These are phyloP conservation scores for Rhododendron griersonianum DNA, from an alignment of 148 eudicot species.

Conservation along the genomic window DNA sequence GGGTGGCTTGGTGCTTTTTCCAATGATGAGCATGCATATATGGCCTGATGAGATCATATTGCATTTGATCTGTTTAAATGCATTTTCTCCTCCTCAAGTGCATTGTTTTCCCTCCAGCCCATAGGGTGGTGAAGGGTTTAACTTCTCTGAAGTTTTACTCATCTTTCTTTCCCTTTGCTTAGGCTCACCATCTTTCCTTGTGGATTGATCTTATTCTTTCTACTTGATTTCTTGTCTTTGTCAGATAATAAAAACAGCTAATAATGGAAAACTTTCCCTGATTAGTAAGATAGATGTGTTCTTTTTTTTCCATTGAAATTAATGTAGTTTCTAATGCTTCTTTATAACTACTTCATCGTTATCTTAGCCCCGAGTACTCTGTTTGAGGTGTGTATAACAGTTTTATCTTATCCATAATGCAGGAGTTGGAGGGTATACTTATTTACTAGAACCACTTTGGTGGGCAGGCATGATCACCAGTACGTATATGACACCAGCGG, in stretches of 20 bases:
- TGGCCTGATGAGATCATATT: neutral
- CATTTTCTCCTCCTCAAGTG: neutral
- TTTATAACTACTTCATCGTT: neutral
- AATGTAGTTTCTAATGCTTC: neutral
- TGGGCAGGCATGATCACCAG: conserved; percentile 86
- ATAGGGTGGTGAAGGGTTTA: neutral
- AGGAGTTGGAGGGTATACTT: conserved; percentile 83
- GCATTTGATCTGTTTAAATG: neutral
- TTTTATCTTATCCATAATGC: conserved; percentile 12
- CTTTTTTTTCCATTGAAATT: neutral
- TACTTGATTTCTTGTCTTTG: neutral
- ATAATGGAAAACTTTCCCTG: neutral
- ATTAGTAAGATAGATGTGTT: neutral
- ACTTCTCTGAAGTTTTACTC: neutral
- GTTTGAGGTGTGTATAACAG: neutral
- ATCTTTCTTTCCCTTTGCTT: neutral
- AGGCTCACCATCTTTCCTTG: neutral
- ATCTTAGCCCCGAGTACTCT: neutral
- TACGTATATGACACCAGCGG: conserved; percentile 29
- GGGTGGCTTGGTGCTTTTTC: neutral
- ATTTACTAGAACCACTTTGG: conserved; percentile 86
- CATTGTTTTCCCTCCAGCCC: neutral
- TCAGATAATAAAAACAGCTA: neutral
- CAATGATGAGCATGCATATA: neutral
- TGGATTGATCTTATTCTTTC: neutral